A percentile compares a stretch with the other conserved stretches of the same genome.
Conservation (phyloP, 148 eudicot genomes). For the Heliosperma pusillum region DNA sequence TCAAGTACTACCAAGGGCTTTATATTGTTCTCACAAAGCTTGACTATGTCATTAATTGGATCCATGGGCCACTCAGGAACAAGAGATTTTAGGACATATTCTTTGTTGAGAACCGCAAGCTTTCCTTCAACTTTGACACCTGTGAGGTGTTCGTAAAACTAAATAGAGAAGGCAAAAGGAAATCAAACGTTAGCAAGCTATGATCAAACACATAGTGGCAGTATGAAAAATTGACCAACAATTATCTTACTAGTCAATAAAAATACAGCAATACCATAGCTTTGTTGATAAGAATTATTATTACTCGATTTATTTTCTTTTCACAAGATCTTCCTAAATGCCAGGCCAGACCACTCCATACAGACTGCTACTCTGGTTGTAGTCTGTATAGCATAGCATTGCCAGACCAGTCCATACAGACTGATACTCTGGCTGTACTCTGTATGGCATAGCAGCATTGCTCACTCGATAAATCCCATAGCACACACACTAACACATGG, state of each 20-base stretch:
- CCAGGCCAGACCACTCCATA: neutral
- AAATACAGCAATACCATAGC: neutral
- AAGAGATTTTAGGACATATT: conserved; percentile 60
- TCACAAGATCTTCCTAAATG: neutral
- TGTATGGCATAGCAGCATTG: neutral
- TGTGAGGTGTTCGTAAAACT: conserved; percentile 92
- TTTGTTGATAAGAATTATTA: neutral
- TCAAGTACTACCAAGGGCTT: conserved; percentile 92
- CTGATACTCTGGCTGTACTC: neutral
- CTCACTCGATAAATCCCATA: neutral
- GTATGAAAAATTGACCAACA: neutral
- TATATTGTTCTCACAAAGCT: conserved; percentile 42
- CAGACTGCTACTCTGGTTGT: neutral
- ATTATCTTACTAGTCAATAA: neutral
- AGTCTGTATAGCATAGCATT: neutral
- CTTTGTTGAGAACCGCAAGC: conserved; percentile 57
- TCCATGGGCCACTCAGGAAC: conserved; percentile 84
- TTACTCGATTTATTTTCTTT: neutral
- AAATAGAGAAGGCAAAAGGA: neutral
- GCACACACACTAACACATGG: too few relatives aligned
- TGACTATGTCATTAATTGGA: conserved; percentile 61
- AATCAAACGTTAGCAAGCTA: neutral
- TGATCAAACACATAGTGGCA: neutral
- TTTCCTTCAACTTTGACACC: conserved; percentile 95
- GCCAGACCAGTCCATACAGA: too few relatives aligned